Evolutionary conservation across 345 rosid genomes (phyloP), one percentile per base, ranked within the genome.

Genomic region (Gossypium raimondii): DNA sequence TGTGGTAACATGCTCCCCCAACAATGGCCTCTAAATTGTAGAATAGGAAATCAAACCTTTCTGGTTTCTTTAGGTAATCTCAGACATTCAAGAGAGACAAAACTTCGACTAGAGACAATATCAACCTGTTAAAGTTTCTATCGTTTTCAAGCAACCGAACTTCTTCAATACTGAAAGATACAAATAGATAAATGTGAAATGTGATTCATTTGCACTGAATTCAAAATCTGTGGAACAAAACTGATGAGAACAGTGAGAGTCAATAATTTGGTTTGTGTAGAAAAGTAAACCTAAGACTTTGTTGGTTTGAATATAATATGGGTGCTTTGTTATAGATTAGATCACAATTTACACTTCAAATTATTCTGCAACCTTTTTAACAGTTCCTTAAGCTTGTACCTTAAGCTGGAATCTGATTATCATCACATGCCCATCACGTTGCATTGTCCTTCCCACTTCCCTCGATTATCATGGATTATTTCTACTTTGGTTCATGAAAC

Each of bases 341-440:
- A 50, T 50, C 53, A 34, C 41, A 34, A 5, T 5, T 34, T 1
- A 34, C 41, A 34, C 41, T 34, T 34, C 53, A 50, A 14, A 50
- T 50, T 50, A 51, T 51, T 51, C 17, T 51, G 18, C 56, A 16
- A 6, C 18, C 1, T 34, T 51, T 51, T 51, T 51, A 51, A 16
- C n/a, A 4, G 17, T n/a, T 17, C 56, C 56, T 51, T 51, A 14
- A 16, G 3, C 18, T 50, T 50, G n/a, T 4, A 34, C 41, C 1
- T 34, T 73, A 81, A 78, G 78, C 73, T 67, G 78, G 84, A 76
- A 81, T 34, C 80, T 73, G 67, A 77, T 67, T 56, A 51, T 58
- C 44, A 55, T 72, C 85, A 82, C 81, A 72, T 82, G 85, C 77
- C 70, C 75, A 80, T 66, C 51, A 57, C 70, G 61, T 70, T 58